These are phyloP conservation scores for Dipodascus albidus DNA, from an alignment of 805 yeast genomes.

Conservation along the genomic window DNA sequence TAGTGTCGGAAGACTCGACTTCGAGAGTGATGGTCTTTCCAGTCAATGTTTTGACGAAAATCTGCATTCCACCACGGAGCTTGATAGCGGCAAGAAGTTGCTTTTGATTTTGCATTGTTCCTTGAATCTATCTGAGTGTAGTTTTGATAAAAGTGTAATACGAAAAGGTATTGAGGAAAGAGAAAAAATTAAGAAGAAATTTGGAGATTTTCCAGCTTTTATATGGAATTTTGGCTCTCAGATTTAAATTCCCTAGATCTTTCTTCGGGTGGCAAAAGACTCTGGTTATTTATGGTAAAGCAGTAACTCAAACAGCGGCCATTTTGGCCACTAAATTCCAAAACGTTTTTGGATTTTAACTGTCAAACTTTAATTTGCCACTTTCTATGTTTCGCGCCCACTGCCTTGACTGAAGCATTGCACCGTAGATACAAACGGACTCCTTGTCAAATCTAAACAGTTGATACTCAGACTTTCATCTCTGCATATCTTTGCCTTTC, in stretches of 20 bases:
- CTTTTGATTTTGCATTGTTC: background rate
- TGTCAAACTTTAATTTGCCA: background rate
- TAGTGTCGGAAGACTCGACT: conserved; percentile 90
- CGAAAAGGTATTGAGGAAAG: no score
- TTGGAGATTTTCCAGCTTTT: background rate
- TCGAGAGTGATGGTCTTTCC: conserved; percentile 85
- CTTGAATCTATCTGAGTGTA: no score
- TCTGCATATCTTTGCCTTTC: no score
- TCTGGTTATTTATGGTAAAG: no score
- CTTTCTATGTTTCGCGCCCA: no score
- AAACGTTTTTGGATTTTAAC: background rate
- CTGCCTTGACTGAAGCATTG: no score
- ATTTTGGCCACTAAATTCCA: background rate
- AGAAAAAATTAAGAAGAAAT: background rate
- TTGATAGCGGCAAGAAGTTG: background rate
- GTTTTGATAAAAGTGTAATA: no score
- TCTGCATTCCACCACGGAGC: conserved; percentile 46
- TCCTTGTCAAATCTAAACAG: no score
- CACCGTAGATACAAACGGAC: background rate
- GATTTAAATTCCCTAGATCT: no score
- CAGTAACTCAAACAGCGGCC: background rate
- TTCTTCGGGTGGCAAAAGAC: background rate
- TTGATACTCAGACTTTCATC: no score
- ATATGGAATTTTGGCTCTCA: background rate
- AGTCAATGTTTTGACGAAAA: conserved; percentile 78